phyloP scores from a whole-genome alignment of 2,329 filamentous ascomycete genomes.

The Trichoderma atrobrunneum region DNA sequence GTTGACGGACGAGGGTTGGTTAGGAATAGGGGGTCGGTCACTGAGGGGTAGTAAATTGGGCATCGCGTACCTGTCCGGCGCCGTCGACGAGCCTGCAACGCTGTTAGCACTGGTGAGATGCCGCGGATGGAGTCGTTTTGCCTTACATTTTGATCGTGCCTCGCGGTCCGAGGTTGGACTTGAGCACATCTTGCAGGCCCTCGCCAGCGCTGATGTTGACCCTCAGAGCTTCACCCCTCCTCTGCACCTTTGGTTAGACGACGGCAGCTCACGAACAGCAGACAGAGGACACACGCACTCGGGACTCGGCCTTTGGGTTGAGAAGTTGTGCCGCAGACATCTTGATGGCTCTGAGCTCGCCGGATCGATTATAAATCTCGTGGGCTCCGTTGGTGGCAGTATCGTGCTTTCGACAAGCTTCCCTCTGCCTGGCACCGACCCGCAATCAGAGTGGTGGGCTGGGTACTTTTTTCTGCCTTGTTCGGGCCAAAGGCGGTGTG shows the following conservation, averaged over 20 bases:
- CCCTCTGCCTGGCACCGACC: slow-evolving; percentile 20
- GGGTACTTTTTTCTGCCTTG: slow-evolving; percentile 23
- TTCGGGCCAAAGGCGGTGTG: slow-evolving; percentile 32
- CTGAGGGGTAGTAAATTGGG: slow-evolving; percentile 28
- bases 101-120: not conserved
- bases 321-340: slow-evolving; percentile 99
- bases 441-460: slow-evolving; percentile 21
- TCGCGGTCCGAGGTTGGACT: slow-evolving; percentile 90
- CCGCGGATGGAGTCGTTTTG: not conserved
- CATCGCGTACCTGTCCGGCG: slow-evolving; percentile 58
- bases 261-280: not conserved
- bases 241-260: slow-evolving; percentile 47
- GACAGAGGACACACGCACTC: slow-evolving; percentile 57
- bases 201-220: slow-evolving; percentile 98
- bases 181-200: slow-evolving; percentile 88
- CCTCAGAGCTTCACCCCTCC: slow-evolving; percentile 91
- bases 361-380: slow-evolving; percentile 9
- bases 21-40: slow-evolving; percentile 29
- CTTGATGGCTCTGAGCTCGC: slow-evolving; percentile 23
- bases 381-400: slow-evolving; percentile 22
- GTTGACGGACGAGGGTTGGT: slow-evolving; percentile 25
- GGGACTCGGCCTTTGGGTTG: slow-evolving; percentile 97
- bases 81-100: slow-evolving; percentile 62
- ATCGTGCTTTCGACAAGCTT: slow-evolving; percentile 23
- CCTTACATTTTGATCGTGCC: slow-evolving; percentile 92